Base-by-base conservation (phyloP, 2,329 filamentous ascomycete species). In the Pseudopithomyces maydicus region DNA sequence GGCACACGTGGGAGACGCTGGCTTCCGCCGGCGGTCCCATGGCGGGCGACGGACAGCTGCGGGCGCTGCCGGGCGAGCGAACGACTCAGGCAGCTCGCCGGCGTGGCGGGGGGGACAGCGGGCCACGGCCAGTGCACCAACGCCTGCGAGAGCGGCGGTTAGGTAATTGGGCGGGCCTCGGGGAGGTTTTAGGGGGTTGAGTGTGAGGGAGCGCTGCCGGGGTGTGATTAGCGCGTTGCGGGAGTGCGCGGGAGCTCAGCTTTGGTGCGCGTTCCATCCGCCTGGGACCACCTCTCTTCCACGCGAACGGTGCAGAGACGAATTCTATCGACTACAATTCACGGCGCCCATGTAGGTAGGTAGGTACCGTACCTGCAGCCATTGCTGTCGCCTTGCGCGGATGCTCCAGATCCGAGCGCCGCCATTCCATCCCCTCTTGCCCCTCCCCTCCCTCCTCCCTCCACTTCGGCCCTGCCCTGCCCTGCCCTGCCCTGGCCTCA, bases 81-180 rank as follows among this genome's bases (percentile, higher is more conserved):
- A 38, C 17, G 20, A n/a, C 22, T 45, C 54, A 38, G 29, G 32
- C 39, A 22, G 54, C 14, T 14, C 8, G 41, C 32, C 52, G 48
- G 15, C 14, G n/a, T 10, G 15, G n/a, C n/a, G 38, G 38, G 15
- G 48, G 36, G 55, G 11, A 32, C 41, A 38, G 54, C 53, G 22
- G 36, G 33, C 48, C 52, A 22, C 29, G 50, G 43, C 52, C 47
- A 56, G 48, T 42, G 41, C 57, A 57, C 54, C 43, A 54, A 50
- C 45, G 29, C 7, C 43, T 29, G 35, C 41, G 46, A 23, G 39
- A 44, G 54, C 51, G 41, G 54, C 45, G 38, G 19, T 58, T 58
- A 52, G 54, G 56, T 55, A 62, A 59, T 60, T 41, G n/a, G 53
- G 26, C 6, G 20, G 17, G 26, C 43, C 55, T 47, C 32, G 44